phyloP scores from a whole-genome alignment of 306 rosid genomes.

The Cicer cuneatum region DNA sequence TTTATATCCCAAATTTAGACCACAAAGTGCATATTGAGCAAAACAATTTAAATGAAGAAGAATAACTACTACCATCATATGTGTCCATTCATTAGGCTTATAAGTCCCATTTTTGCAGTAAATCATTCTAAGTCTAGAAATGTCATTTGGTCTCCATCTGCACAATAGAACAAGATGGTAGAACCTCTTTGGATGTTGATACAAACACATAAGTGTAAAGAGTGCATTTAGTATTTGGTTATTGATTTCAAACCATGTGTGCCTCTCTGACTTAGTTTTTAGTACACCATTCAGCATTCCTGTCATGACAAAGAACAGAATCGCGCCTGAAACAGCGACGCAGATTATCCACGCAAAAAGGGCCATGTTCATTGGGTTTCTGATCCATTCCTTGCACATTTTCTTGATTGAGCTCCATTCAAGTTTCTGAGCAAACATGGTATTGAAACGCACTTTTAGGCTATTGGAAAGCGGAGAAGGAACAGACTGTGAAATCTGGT shows the following conservation, averaged over 20 bases:
- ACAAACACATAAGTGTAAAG: constrained; percentile 91
- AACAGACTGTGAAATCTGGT: constrained; percentile 70
- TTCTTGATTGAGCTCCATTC: constrained; percentile 67
- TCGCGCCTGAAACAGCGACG: constrained; percentile 92
- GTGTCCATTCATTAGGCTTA: constrained; percentile 90
- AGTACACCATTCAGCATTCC: constrained; percentile 81
- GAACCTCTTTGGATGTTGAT: constrained; percentile 81
- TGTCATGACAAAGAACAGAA: constrained; percentile 89
- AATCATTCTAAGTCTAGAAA: constrained; percentile 64
- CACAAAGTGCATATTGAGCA: constrained; percentile 89
- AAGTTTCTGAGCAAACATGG: constrained; percentile 64
- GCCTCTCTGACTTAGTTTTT: constrained; percentile 68
- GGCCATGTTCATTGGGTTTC: constrained; percentile 85
- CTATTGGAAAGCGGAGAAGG: constrained; percentile 55
- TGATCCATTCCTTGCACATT: constrained; percentile 71
- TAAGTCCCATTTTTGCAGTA: constrained; percentile 89
- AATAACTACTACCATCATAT: constrained; percentile 87
- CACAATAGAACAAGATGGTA: constrained; percentile 82
- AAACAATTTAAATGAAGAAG: constrained; percentile 87
- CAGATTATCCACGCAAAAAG: constrained; percentile 71
- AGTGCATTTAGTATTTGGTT: constrained; percentile 94
- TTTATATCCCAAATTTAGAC: constrained; percentile 80
- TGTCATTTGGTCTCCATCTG: constrained; percentile 77
- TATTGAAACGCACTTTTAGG: constrained; percentile 56
- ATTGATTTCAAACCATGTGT: constrained; percentile 89